Base-by-base conservation (phyloP, 1,139 yeast species). In the Sugiyamaella paludigena region DNA sequence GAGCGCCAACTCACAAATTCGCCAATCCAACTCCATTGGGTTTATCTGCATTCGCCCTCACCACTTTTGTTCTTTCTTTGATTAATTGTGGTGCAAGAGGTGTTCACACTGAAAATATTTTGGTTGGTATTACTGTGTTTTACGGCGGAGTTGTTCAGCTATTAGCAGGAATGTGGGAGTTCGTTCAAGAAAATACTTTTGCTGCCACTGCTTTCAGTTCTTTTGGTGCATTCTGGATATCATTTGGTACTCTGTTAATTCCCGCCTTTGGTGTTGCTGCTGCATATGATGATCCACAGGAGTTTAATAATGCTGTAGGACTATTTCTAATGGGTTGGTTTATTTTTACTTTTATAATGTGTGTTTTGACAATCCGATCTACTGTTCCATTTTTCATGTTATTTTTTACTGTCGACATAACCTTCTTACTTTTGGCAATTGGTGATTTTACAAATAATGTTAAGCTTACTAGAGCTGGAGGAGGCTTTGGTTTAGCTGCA, bases 21-120 rank as follows among this genome's bases (percentile, higher is more conserved):
- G 95, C 84, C 51, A 87, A 87, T 66, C 95, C 96, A 34, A 87
- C 92, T 44, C 96, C 96, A 1, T 73, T 88, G 50, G 96, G 96
- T n/a, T 74, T 88, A 53, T 77, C 80, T 44, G 94, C 87, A 4
- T 87, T 88, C 64, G 95, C 95, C 7, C 73, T 87, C 56, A 85
- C 95, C 19, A 86, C 95, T 6, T 85, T 88, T 66, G 86, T 87
- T 8, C 73, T 87, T 36, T 81, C 89, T 2, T 68, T 88, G 63
- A 72, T 80, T 56, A 79, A 81, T 56, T 74, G 77, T 11, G 74
- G 75, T 26, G 86, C 87, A 10, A 76, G 80, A 64, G 81, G 83
- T 13, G 77, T 82, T 28, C 33, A 48, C 1, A 68, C 68, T 24
- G 75, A 83, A 28, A 74, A 76, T 53, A 73, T 81, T 29, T 83